Conservation (phyloP, 1,284 basidiomycete species). For the Microbotryum intermedium region DNA sequence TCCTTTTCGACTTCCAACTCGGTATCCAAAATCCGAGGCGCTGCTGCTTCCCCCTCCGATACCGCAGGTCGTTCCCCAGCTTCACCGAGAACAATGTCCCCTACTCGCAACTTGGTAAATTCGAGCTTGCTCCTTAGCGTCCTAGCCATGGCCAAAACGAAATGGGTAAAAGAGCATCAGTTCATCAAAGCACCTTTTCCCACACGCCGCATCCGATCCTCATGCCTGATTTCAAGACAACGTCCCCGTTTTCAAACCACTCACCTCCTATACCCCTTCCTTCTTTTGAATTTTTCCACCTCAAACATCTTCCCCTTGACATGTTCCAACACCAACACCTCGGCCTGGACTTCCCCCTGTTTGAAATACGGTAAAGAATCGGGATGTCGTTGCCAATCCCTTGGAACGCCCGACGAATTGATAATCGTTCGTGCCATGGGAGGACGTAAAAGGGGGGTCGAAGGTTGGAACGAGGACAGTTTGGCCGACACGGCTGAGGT, state of each 20-base stretch:
- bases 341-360: constrained; percentile 56
- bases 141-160: neutral
- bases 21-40: no score
- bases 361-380: constrained; percentile 37
- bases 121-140: constrained; percentile 27
- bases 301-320: constrained; percentile 86
- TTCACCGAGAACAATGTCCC: constrained; percentile 49
- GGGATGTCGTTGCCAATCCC: constrained; percentile 30
- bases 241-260: no score
- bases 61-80: neutral
- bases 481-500: constrained; percentile 3
- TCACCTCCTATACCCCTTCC: constrained; percentile 70
- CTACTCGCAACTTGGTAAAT: constrained; percentile 55
- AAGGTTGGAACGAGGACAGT: constrained; percentile 30
- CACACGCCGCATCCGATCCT: neutral
- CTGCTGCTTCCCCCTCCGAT: no score
- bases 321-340: constrained; percentile 88
- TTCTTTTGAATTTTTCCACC: constrained; percentile 90
- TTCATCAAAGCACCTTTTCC: neutral
- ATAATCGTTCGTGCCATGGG: constrained; percentile 5
- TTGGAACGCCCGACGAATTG: constrained; percentile 14
- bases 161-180: neutral
- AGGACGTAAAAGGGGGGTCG: constrained; percentile 48
- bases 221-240: no score
- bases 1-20: no score